A percentile compares a stretch with the other conserved stretches of the same genome.
Evolutionary conservation across 2,329 filamentous ascomycete genomes (phyloP).

Genomic region (Cladophialophora yegresii): DNA sequence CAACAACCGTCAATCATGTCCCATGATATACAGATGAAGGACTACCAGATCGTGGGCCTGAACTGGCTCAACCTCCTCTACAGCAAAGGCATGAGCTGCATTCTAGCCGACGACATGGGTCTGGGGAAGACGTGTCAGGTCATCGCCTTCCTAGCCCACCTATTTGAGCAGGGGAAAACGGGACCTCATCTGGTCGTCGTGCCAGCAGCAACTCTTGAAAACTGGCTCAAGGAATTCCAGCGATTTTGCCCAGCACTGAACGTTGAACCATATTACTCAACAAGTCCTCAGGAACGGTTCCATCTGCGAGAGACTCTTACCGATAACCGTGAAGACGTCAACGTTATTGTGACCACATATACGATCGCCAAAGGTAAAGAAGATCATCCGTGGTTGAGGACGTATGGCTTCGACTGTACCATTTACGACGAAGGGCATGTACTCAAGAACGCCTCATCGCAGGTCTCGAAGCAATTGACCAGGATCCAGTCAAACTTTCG

Average conservation of each 20-base stretch:
- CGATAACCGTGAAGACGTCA: conserved; percentile 64
- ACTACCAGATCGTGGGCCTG: conserved; percentile 89
- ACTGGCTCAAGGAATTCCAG: conserved; percentile 89
- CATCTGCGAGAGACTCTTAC: conserved; percentile 68
- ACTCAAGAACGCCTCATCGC: conserved; percentile 83
- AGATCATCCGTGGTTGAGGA: conserved; percentile 65
- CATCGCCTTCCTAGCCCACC: conserved; percentile 83
- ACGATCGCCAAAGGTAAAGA: conserved; percentile 63
- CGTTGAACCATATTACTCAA: conserved; percentile 73
- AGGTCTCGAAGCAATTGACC: conserved; percentile 76
- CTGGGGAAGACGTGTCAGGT: conserved; percentile 96
- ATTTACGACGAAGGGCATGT: conserved; percentile 95
- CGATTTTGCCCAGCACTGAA: conserved; percentile 77
- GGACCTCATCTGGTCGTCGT: conserved; percentile 86
- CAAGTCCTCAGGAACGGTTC: conserved; percentile 63
- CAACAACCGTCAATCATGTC: conserved; percentile 76
- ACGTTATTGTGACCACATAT: conserved; percentile 73
- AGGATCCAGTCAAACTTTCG: conserved; percentile 79
- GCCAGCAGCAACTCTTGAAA: conserved; percentile 89
- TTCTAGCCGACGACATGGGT: conserved; percentile 95
- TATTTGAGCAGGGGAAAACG: conserved; percentile 67
- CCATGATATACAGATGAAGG: conserved; percentile 75
- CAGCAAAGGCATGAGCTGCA: conserved; percentile 76
- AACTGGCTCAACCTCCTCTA: conserved; percentile 92
- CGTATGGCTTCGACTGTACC: conserved; percentile 59